These are phyloP conservation scores for Tulasnella sp. DNA, from an alignment of 768 basidiomycete species.

Conservation along the genomic window DNA sequence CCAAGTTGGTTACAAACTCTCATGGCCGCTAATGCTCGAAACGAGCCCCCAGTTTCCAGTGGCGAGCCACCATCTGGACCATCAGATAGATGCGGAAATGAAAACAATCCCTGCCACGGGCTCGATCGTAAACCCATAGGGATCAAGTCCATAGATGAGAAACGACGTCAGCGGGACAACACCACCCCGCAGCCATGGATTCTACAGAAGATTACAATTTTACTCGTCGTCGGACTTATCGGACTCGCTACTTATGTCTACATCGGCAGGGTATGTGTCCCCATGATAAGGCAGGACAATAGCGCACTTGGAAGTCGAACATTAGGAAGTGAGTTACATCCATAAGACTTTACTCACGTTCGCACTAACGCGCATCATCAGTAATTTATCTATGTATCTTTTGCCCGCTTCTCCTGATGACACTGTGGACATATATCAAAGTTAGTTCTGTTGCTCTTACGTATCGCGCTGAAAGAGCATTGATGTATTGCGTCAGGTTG, in stretches of 20 bases:
- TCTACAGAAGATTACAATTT: conserved; percentile 53
- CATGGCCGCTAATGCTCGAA: too few species aligned
- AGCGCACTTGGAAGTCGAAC: conserved; percentile 34
- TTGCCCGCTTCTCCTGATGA: conserved; percentile 49
- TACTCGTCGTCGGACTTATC: conserved; percentile 44
- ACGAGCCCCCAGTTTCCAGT: too few species aligned
- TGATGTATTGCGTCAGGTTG: conserved; percentile 10
- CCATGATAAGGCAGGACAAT: conserved; percentile 43
- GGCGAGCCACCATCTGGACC: too few species aligned
- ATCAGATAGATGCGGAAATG: too few species aligned
- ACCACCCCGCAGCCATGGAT: conserved; percentile 47
- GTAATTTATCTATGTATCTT: conserved; percentile 58
- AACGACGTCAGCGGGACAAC: neutral
- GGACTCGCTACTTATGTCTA: conserved; percentile 68
- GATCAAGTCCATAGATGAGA: too few species aligned
- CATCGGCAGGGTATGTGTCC: conserved; percentile 52
- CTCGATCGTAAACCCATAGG: too few species aligned
- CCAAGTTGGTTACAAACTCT: too few species aligned
- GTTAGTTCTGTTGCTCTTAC: conserved; percentile 30
- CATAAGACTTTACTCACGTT: neutral
- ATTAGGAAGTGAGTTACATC: conserved; percentile 46
- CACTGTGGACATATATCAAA: conserved; percentile 66
- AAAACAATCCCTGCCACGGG: too few species aligned
- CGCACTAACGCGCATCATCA: conserved; percentile 23
- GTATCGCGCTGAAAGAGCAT: conserved; percentile 7